Base-by-base conservation (phyloP, 2,329 filamentous ascomycete genomes). In the Botrytis medusae region DNA sequence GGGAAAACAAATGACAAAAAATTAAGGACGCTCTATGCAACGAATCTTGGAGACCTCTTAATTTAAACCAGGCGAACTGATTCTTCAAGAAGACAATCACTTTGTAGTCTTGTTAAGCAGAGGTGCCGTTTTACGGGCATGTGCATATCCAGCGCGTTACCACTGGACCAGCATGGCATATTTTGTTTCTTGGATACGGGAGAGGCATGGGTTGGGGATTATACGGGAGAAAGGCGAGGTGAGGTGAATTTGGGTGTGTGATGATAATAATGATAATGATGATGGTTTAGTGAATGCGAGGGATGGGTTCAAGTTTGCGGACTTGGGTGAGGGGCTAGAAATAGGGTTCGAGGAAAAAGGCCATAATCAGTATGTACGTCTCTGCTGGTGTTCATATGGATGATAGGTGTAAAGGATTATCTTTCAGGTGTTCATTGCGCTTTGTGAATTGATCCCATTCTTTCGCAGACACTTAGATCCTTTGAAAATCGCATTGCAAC, bases 21-120 rank as follows among this genome's bases (percentile, higher is more conserved):
- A 57, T 57, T 18, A 57, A 57, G 51, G 51, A 57, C 51, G 51
- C 51, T 57, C 51, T 57, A 57, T 57, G 51, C 51, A 57, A 57
- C 51, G n/a, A 57, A 57, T 57, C n/a, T 14, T 29, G 12, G 51
- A 57, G 51, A 57, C n/a, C 14, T n/a, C 51, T 29, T 57, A 57
- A 57, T 29, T 18, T 57, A 57, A 57, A 29, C 51, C 51, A 57
- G 51, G 51, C 51, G 51, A 57, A 57, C 51, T 57, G n/a, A 57
- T 57, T 57, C 51, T 57, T 18, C 51, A 57, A 57, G 51, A 57
- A 29, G 51, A 57, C 51, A 57, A 57, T 57, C 51, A 29, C 51
- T 29, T 57, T 29, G 18, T 57, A 57, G 51, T 29, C 51, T 29
- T 29, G 51, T 54, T 18, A 57, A 57, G 51, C 51, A 57, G n/a